Conservation (phyloP, 768 basidiomycete genomes). For the Termitomyces sp. region DNA sequence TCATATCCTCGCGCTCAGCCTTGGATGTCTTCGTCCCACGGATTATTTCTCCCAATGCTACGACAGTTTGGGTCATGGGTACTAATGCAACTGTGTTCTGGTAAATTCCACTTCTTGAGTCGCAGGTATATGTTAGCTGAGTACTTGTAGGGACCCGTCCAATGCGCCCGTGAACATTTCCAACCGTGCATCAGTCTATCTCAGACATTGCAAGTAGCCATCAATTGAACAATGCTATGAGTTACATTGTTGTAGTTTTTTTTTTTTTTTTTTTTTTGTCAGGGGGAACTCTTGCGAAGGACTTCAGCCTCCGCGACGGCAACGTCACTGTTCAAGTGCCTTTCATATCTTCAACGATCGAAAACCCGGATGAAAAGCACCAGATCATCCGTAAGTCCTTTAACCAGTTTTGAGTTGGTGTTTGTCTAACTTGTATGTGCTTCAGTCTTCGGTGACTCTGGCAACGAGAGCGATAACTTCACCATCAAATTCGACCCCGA, state of each 20-base stretch:
- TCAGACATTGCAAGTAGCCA: conserved; percentile 25
- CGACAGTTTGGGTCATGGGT: conserved; percentile 26
- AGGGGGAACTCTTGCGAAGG: conserved; percentile 29
- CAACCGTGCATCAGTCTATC: conserved; percentile 30
- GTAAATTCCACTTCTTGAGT: conserved; percentile 12
- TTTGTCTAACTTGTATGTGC: not conserved
- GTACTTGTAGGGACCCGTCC: conserved; percentile 31
- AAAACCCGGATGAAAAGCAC: conserved; percentile 19
- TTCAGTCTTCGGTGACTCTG: conserved; percentile 47
- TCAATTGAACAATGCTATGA: not conserved
- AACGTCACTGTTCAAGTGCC: conserved; percentile 33
- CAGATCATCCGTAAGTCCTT: conserved; percentile 36
- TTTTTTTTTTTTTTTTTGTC: not conserved
- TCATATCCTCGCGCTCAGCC: conserved; percentile 17
- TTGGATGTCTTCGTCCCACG: conserved; percentile 28
- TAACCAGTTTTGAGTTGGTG: too few relatives aligned
- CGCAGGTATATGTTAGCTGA: not conserved
- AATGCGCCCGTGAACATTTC: conserved; percentile 38
- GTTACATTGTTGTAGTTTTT: not conserved
- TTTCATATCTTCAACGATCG: conserved; percentile 22
- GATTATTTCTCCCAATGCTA: conserved; percentile 23
- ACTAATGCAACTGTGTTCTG: conserved; percentile 23
- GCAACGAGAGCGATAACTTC: conserved; percentile 38
- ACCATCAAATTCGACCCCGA: conserved; percentile 19
- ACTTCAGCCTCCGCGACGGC: conserved; percentile 34